Conservation (phyloP, 305 asterid species). For the Fraxinus xanthoxyloides region DNA sequence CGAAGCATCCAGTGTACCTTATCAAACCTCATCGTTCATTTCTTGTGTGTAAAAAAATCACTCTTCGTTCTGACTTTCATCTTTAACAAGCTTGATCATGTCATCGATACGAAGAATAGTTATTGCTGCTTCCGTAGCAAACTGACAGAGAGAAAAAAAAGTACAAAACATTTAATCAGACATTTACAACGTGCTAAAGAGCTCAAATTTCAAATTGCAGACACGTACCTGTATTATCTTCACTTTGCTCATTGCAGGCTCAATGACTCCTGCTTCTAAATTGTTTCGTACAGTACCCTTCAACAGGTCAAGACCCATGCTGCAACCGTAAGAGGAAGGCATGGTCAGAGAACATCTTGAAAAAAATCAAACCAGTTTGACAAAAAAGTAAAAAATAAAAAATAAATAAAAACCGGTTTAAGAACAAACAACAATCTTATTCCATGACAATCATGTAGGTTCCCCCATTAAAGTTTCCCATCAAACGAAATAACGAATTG, state of each 20-base stretch:
- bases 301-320: slow-evolving; percentile 91
- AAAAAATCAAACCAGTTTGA: background rate
- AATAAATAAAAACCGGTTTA: background rate
- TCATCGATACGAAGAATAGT: slow-evolving; percentile 96
- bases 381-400: background rate
- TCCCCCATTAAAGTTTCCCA: background rate
- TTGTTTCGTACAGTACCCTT: slow-evolving; percentile 79
- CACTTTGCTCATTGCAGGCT: slow-evolving; percentile 99
- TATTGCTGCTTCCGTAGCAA: slow-evolving; percentile 99
- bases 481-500: background rate
- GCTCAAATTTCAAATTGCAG: background rate
- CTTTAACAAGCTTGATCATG: slow-evolving; percentile 90
- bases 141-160: slow-evolving; percentile 37
- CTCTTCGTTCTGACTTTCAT: slow-evolving; percentile 61
- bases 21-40: background rate
- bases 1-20: background rate
- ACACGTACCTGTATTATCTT: slow-evolving; percentile 80
- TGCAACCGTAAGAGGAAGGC: slow-evolving; percentile 28
- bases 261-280: slow-evolving; percentile 91
- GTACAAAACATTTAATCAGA: background rate
- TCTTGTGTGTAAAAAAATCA: background rate
- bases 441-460: background rate
- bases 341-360: background rate
- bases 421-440: background rate
- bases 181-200: background rate